These are phyloP conservation scores for Claviceps quebecensis DNA, from an alignment of 2,329 filamentous ascomycete genomes.

Conservation along the genomic window DNA sequence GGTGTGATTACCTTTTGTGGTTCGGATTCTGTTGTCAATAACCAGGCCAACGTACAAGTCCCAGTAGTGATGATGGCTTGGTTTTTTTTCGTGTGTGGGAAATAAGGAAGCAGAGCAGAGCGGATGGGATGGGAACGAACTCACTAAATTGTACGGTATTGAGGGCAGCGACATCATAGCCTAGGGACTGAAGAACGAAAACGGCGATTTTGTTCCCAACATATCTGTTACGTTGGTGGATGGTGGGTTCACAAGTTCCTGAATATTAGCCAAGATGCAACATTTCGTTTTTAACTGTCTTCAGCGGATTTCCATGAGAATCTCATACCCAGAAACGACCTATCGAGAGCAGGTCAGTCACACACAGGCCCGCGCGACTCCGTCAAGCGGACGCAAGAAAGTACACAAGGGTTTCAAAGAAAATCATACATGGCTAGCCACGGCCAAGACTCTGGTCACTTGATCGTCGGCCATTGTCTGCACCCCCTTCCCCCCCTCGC, in stretches of 20 bases:
- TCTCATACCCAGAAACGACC: conserved; percentile 30
- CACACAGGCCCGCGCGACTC: background rate
- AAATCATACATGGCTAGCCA: conserved; percentile 81
- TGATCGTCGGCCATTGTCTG: conserved; percentile 15
- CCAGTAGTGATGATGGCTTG: too few relatives aligned
- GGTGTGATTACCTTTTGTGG: conserved; percentile 69
- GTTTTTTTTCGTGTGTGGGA: too few relatives aligned
- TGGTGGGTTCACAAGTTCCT: too few relatives aligned
- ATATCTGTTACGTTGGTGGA: conserved; percentile 44
- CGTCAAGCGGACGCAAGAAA: background rate
- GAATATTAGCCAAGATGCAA: too few relatives aligned
- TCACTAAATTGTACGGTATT: conserved; percentile 97
- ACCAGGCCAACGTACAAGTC: too few relatives aligned
- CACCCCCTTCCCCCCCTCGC: too few relatives aligned
- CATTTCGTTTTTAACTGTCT: background rate
- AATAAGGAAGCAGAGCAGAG: too few relatives aligned
- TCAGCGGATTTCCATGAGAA: background rate
- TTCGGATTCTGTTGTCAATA: too few relatives aligned
- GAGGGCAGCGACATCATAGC: conserved; percentile 83
- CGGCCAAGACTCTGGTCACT: conserved; percentile 60
- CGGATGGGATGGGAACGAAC: conserved; percentile 16
- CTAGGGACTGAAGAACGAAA: conserved; percentile 83
- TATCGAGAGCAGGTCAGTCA: conserved; percentile 7
- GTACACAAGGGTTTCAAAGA: background rate
- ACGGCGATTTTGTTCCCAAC: conserved; percentile 97